A percentile compares a stretch with the other conserved stretches of the same genome.
Conservation (phyloP, 2,329 filamentous ascomycete species). For the Pseudogymnoascus sp. region DNA sequence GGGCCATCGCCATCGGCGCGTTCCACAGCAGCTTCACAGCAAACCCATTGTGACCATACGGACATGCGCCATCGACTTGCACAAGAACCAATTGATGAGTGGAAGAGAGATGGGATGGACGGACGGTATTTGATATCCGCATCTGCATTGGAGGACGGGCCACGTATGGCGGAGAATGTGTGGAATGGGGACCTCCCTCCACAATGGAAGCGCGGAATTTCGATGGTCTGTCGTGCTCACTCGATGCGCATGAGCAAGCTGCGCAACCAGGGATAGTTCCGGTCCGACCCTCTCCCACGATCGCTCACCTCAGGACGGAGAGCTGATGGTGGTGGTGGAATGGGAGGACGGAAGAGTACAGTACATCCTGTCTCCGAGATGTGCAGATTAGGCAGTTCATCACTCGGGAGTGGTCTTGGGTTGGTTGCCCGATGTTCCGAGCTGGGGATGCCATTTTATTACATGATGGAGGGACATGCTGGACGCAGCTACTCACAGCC, state of each 20-base stretch:
- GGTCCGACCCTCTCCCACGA: neutral
- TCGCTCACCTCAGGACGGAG: neutral
- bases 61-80: neutral
- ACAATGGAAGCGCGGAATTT: slow-evolving; percentile 6
- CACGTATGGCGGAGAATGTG: neutral
- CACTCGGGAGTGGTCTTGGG: neutral
- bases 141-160: neutral
- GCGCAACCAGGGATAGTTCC: neutral
- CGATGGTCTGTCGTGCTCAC: neutral
- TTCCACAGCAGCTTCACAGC: neutral
- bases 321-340: no score
- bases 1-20: neutral
- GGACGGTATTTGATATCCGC: slow-evolving; percentile 2
- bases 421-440: neutral
- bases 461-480: neutral
- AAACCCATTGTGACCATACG: neutral
- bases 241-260: neutral
- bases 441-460: neutral
- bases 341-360: neutral
- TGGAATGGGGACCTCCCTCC: neutral
- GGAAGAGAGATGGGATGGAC: neutral
- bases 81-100: neutral
- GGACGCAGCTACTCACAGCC: neutral
- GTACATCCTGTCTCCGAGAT: neutral
- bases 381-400: slow-evolving; percentile 2